Conservation (phyloP, 2,329 filamentous ascomycete genomes). For the Zymoseptoria crescenta region DNA sequence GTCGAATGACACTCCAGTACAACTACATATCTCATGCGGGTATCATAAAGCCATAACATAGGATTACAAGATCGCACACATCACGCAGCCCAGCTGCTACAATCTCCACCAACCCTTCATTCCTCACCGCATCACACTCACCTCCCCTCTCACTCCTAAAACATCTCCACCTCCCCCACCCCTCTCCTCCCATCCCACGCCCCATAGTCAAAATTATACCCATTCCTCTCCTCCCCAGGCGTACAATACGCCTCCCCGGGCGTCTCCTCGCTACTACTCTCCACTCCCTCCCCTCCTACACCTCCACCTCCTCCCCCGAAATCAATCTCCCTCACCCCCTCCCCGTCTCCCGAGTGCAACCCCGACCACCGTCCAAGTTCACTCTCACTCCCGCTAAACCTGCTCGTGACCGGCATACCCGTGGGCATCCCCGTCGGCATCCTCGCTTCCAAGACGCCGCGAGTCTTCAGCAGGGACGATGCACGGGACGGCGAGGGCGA, state of each 20-base stretch:
- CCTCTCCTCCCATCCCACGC: constrained; percentile 1
- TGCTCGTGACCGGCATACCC: constrained; percentile 8
- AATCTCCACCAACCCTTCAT: no score
- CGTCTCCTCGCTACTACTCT: constrained; percentile 5
- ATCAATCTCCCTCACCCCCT: not conserved
- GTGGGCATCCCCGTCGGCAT: not conserved
- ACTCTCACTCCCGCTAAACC: constrained; percentile 22
- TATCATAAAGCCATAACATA: not conserved
- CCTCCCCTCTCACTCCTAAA: constrained; percentile 8
- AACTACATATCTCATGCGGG: not conserved
- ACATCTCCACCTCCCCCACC: constrained; percentile 16
- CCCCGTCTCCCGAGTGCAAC: not conserved
- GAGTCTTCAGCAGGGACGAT: not conserved
- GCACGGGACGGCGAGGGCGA: not conserved
- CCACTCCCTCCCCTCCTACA: no score
- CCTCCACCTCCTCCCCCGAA: constrained; percentile 6
- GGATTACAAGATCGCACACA: no score
- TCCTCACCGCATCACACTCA: no score
- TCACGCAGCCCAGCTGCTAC: no score
- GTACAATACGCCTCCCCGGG: constrained; percentile 24
- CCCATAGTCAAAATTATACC: constrained; percentile 10
- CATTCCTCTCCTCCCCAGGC: constrained; percentile 23
- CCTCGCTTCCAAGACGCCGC: constrained; percentile 10
- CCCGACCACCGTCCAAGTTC: constrained; percentile 6
- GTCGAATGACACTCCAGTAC: not conserved